Base-by-base conservation (phyloP, 164 flowering plant genomes). In the Dillenia suffruticosa region DNA sequence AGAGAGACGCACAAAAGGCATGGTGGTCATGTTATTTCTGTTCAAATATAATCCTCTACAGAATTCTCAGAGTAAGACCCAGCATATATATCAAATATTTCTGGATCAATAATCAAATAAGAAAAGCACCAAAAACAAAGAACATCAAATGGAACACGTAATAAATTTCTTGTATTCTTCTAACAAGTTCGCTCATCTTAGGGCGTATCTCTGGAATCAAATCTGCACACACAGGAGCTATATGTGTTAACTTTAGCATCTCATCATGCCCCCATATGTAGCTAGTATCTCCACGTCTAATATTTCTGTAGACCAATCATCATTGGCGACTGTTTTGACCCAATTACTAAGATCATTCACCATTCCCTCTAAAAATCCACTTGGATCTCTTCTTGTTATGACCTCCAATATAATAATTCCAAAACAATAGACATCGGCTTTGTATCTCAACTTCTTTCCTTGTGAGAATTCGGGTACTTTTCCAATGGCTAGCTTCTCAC, bases 281-380 rank as follows among this genome's bases (percentile, higher is more conserved):
- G 69, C 66, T 10, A 69, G 9, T 48, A 86, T 71, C 64, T 83
- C 86, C 65, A 72, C 59, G 57, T 84, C 93, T 67, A 84, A 61
- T 66, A 81, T 69, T 56, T 84, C 89, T 0, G 80, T 81, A 1
- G 88, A 82, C 87, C 89, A 82, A 45, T 84, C 92, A 14, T 53
- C 56, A 49, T 68, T 61, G 40, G 78, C 84, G 1, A 76, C 78
- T 12, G 24, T 63, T 63, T 78, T 70, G 14, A 80, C 88, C 89
- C 86, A 84, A 15, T 79, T 81, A 0, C 80, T 69, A 9, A 84
- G 74, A 56, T 77, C 80, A 10, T 52, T n/a, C 58, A 1, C 61
- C 71, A 11, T 17, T 48, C 3, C 14, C 70, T 8, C 44, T 2
- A 74, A 49, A 13, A 49, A 54, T 13, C 73, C 67, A 5, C 72